Evolutionary conservation across 2,329 filamentous ascomycete genomes (phyloP), one percentile per base, ranked within the genome.

Genomic region (Chaetomium globosum): DNA sequence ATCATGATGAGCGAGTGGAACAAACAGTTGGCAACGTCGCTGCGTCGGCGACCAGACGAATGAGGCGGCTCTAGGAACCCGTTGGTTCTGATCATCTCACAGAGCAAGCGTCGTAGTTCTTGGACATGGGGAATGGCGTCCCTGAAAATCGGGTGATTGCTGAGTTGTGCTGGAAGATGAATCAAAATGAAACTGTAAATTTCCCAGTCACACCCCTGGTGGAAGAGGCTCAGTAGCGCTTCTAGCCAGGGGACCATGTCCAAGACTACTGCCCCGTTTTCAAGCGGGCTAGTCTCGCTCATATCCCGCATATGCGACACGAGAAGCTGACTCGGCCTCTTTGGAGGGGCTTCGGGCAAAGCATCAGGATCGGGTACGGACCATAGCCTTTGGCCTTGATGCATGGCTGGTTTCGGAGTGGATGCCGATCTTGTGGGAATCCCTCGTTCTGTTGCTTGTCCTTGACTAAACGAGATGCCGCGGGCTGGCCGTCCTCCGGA

Each of bases 101-200:
- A 97, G 3, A 97, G 77, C 9, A 92, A 81, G 65, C 84, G 87
- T 67, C 94, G 86, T 16, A 98, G 80, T 67, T 89, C 85, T 71
- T 89, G 88, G 63, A 99, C 85, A 66, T 96, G 88, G 2, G 86
- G 82, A 46, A 91, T 87, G 6, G 91, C 87, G 61, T 85, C 87
- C 66, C 83, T 84, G 75, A 97, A 97, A 16, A 98, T 82, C 13
- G 91, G 89, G 73, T 95, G 92, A 71, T 99, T 99, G 75, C 89
- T 91, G 26, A 99, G 82, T 72, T 98, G 94, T 31, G 91, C 89
- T 1, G 92, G 91, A 10, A 97, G 80, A 75, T 97, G 91, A 6
- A 92, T 90, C 33, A 99, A 81, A 21, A 94, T 85, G 74, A 94
- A 97, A 76, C 92, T 94, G 80, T 96, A 97, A 1, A 96, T 81